A percentile compares a stretch with the other conserved stretches of the same genome.
Evolutionary conservation across 225 moss, liverwort and hornwort species (phyloP).

Genomic region (Straminergon stramineum): DNA sequence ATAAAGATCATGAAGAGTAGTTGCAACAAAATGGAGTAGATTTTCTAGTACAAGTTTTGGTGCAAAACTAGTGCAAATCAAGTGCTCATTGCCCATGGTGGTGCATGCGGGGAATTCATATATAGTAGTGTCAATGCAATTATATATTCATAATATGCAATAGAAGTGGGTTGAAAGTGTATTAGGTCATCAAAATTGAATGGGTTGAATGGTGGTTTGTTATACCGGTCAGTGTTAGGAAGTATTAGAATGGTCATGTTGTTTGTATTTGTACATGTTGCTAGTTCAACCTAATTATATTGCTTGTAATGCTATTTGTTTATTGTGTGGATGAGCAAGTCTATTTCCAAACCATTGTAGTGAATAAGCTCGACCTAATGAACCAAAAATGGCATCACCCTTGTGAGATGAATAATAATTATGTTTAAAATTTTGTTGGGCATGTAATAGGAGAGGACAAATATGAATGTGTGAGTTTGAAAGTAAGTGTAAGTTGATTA

Average conservation of each 20-base stretch:
- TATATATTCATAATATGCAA: not conserved
- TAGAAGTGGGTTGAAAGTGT: not conserved
- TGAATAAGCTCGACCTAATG: not conserved
- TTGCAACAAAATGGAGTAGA: not conserved
- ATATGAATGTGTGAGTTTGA: not conserved
- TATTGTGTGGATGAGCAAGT: not conserved
- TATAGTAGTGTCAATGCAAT: not conserved
- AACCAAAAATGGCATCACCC: not conserved
- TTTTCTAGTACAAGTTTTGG: not conserved
- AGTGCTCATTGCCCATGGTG: rapidly evolving
- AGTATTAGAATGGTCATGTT: not conserved
- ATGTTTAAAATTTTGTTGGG: not conserved
- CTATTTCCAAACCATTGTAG: not conserved
- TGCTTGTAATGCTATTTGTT: not conserved
- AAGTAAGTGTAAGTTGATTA: not conserved
- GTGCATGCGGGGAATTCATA: not conserved
- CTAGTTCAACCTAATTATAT: not conserved
- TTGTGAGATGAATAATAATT: not conserved
- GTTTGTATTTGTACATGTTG: not conserved
- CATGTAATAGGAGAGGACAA: not conserved
- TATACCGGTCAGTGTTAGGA: rapidly evolving
- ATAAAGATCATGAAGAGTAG: not conserved
- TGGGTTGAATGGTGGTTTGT: not conserved
- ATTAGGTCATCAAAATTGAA: rapidly evolving
- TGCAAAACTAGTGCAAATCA: not conserved